Percentiles rank a stretch among this genome's conserved stretches.
These are phyloP conservation scores for Plasmodium reichenowi DNA, from an alignment of 169 alveolate species.

Conservation along the genomic window DNA sequence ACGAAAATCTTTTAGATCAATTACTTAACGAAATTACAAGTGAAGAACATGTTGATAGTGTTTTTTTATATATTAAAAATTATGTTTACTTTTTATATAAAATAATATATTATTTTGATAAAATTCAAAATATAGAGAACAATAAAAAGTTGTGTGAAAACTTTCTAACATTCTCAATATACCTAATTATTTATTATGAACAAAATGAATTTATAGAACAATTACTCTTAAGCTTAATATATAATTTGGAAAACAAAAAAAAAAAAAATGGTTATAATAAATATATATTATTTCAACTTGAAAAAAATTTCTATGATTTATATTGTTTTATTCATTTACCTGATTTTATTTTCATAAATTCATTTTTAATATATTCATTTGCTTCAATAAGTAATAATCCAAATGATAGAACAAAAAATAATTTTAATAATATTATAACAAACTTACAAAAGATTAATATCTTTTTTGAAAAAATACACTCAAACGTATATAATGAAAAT, in stretches of 20 bases:
- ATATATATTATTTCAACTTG: conserved; percentile 7
- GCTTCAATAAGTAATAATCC: not conserved
- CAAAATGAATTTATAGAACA: conserved; percentile 7
- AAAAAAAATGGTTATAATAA: conserved; percentile 7
- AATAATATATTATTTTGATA: conserved; percentile 23
- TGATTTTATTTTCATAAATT: conserved; percentile 43
- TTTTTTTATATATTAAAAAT: conserved; percentile 5
- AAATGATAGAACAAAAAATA: not conserved
- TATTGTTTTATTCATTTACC: conserved; percentile 47
- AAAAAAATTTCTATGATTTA: conserved; percentile 17
- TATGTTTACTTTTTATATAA: conserved; percentile 32
- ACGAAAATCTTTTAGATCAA: conserved; percentile 25
- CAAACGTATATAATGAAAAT: not conserved
- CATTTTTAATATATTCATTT: conserved; percentile 42
- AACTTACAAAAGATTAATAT: conserved; percentile 15
- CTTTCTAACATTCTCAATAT: conserved; percentile 20
- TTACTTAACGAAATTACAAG: conserved; percentile 22
- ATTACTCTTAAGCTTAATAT: not conserved
- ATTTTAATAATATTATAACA: not conserved
- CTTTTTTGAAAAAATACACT: conserved; percentile 3
- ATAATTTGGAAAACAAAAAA: conserved; percentile 6
- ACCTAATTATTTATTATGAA: conserved; percentile 30
- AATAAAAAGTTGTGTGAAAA: conserved; percentile 32
- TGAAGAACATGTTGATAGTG: conserved; percentile 6
- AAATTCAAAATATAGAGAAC: conserved; percentile 25